Evolutionary conservation across 768 basidiomycete species (phyloP), one percentile per base, ranked within the genome.

Genomic region (Paxillus ammoniavirescens): DNA sequence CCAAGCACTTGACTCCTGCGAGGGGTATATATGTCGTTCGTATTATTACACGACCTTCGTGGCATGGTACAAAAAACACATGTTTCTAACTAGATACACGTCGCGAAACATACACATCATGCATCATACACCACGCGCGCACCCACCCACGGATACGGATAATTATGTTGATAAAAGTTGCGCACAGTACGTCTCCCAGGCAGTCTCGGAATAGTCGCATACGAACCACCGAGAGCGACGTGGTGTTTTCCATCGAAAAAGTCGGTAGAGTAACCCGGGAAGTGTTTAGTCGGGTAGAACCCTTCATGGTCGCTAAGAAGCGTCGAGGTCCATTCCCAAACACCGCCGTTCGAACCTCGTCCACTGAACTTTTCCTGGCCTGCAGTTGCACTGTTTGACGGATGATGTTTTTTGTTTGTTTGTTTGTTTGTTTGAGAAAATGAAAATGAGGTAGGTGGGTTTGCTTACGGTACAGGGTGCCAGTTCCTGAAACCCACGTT

Each of bases 251-350:
- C 77, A 65, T 96, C 94, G 65, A 92, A 93, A 75, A 96, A 97
- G 71, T 97, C 93, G 10, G 81, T 75, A 13, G 90, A 90, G 67
- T 89, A 90, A 50, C 93, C 94, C 1, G 90, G 88, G 72, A 96
- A 98, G 12, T 95, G 75, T 8, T 81, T 68, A 0, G 90, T 92
- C 1, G 87, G 82, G 8, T 78, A 82, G 50, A 88, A 79, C 0
- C 89, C 91, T 13, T 82, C 78, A 63, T 91, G 86, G 1, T 65
- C 69, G 26, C 80, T 78, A 46, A 95, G 82, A 2, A 72, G 56
- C 0, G 91, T 92, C 15, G 82, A 82, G 1, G 93, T 93, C 93
- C 92, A 96, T 65, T 95, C 93, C 94, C 94, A 98, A n/a, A 96
- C 81, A 10, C 94, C 95, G 18, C 95, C 94, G 61, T 98, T 95